These are phyloP conservation scores for Xylaria sp. DNA, from an alignment of 2,329 filamentous ascomycete genomes.

Conservation along the genomic window DNA sequence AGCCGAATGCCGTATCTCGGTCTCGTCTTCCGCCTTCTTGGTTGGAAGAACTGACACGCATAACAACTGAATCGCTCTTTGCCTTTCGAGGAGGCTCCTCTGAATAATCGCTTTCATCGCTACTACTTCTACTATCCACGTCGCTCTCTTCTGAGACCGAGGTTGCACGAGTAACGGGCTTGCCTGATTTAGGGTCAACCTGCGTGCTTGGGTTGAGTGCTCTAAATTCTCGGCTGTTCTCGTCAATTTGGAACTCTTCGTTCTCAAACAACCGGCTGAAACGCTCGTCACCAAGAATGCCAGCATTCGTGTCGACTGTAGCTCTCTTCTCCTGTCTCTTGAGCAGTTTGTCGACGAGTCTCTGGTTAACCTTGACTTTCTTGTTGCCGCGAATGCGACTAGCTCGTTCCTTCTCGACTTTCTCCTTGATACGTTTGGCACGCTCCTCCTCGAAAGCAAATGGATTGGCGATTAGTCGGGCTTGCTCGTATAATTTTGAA, in stretches of 20 bases:
- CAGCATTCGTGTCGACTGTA: conserved; percentile 68
- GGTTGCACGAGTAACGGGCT: conserved; percentile 47
- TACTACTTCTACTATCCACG: conserved; percentile 53
- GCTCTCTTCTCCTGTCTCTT: conserved; percentile 71
- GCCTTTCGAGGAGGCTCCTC: conserved; percentile 46
- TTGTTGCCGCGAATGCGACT: conserved; percentile 93
- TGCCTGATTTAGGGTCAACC: conserved; percentile 50
- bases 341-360: conserved; percentile 78
- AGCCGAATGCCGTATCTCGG: conserved; percentile 67
- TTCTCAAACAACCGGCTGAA: conserved; percentile 92
- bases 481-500: conserved; percentile 95
- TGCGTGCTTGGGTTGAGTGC: conserved; percentile 88
- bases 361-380: conserved; percentile 97
- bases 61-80: conserved; percentile 58
- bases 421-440: conserved; percentile 89
- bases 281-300: conserved; percentile 83
- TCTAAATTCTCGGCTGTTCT: conserved; percentile 86
- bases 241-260: conserved; percentile 91
- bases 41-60: conserved; percentile 76
- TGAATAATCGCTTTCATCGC: conserved; percentile 54
- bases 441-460: conserved; percentile 94
- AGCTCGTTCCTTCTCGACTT: conserved; percentile 96
- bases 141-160: conserved; percentile 61
- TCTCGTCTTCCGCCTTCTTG: conserved; percentile 69
- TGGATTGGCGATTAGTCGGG: conserved; percentile 89